phyloP scores from a whole-genome alignment of 352 stramenopile species.

The Pythium rhizo-oryzae region DNA sequence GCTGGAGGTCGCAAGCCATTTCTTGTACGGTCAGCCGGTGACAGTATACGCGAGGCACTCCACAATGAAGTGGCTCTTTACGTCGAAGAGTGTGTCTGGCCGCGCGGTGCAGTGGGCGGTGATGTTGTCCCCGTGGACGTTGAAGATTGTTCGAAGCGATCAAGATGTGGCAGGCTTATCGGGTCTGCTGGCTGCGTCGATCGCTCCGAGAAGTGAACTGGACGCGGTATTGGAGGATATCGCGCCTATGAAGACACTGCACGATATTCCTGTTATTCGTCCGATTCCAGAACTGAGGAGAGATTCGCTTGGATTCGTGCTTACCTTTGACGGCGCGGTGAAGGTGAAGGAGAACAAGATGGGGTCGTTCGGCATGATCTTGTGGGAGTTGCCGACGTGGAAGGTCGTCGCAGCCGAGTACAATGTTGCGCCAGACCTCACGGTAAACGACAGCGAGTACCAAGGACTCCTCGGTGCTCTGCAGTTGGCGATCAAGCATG shows the following conservation, averaged over 20 bases:
- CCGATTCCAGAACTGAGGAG: not conserved
- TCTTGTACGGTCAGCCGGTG: slow-evolving; percentile 6
- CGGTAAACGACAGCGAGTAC: slow-evolving; percentile 20
- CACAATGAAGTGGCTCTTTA: slow-evolving; percentile 21
- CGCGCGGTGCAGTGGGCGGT: slow-evolving; percentile 8
- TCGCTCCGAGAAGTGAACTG: not conserved
- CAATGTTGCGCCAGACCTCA: not conserved
- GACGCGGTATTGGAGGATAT: slow-evolving; percentile 4
- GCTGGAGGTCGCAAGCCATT: not conserved
- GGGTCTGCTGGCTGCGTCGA: slow-evolving; percentile 3
- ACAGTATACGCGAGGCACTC: slow-evolving; percentile 14
- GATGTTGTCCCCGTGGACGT: slow-evolving; percentile 12
- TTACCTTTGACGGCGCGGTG: slow-evolving; percentile 15
- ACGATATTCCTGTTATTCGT: not conserved
- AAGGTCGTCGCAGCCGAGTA: not conserved
- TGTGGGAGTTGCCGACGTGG: not conserved
- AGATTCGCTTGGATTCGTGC: not conserved
- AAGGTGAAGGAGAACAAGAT: not conserved
- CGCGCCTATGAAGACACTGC: slow-evolving; percentile 3
- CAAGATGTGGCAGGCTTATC: not conserved
- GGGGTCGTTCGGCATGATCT: not conserved
- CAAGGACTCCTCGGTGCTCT: slow-evolving; percentile 1
- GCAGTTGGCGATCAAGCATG: not conserved
- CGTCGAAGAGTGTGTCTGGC: slow-evolving; percentile 11
- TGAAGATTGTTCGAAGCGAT: slow-evolving; percentile 18